Percentiles rank a stretch among this genome's conserved stretches.
Evolutionary conservation across 1,284 basidiomycete genomes (phyloP).

Genomic region (Takashimella koratensis): DNA sequence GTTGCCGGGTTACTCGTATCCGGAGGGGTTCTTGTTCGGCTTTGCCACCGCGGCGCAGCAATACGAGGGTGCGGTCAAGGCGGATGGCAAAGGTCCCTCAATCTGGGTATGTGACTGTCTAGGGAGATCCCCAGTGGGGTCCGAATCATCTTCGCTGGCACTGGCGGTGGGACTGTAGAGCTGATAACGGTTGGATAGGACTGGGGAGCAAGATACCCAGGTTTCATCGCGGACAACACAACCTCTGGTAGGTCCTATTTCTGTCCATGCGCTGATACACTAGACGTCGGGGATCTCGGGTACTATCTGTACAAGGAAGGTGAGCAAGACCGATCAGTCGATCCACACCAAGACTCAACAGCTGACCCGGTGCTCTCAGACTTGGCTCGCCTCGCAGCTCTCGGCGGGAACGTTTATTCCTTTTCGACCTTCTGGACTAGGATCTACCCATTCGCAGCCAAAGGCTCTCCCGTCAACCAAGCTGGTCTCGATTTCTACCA

Average conservation of each 20-base stretch:
- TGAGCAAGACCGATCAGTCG: not conserved
- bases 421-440: slow-evolving; percentile 16
- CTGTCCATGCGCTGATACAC: not conserved
- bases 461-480: slow-evolving; percentile 14
- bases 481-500: slow-evolving; percentile 12
- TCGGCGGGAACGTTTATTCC: slow-evolving; percentile 15
- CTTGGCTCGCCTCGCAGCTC: slow-evolving; percentile 14
- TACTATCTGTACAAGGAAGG: slow-evolving; percentile 23
- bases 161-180: too few relatives aligned
- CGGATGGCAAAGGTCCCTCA: slow-evolving; percentile 20
- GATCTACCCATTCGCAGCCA: slow-evolving; percentile 12
- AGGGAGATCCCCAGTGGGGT: not conserved
- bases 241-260: slow-evolving; percentile 9
- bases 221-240: slow-evolving; percentile 19
- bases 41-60: slow-evolving; percentile 34
- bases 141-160: too few relatives aligned
- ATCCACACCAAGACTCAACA: too few relatives aligned
- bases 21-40: slow-evolving; percentile 51
- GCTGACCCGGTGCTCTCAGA: not conserved
- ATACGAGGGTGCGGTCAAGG: slow-evolving; percentile 29
- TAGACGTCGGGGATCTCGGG: slow-evolving; percentile 17
- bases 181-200: not conserved
- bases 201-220: slow-evolving; percentile 13
- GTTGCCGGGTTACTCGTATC: slow-evolving; percentile 55
- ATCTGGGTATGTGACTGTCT: slow-evolving; percentile 17